Percentiles rank a stretch among this genome's conserved stretches.
Conservation (phyloP, 2,329 filamentous ascomycete genomes). For the Aspergillus sojae region DNA sequence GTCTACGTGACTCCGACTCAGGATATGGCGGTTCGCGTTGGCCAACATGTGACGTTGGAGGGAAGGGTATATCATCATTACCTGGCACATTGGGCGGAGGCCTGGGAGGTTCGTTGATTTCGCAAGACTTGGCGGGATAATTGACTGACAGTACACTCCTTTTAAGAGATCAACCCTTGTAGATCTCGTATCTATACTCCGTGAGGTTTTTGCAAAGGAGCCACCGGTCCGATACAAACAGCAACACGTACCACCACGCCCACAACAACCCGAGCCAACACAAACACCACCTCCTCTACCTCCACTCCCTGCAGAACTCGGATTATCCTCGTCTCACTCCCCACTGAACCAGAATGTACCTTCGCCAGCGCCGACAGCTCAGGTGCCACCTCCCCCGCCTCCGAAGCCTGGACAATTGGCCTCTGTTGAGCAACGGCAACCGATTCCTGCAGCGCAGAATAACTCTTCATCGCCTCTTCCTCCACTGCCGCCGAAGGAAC, state of each 20-base stretch:
- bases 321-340: constrained; percentile 40
- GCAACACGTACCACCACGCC: constrained; percentile 36
- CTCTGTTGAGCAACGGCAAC: constrained; percentile 18
- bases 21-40: constrained; percentile 85
- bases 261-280: constrained; percentile 34
- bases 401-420: constrained; percentile 38
- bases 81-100: constrained; percentile 82
- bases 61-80: constrained; percentile 96
- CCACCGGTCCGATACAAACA: constrained; percentile 83
- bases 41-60: constrained; percentile 92
- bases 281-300: constrained; percentile 67
- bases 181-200: constrained; percentile 79
- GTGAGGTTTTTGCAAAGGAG: constrained; percentile 90
- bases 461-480: constrained; percentile 37
- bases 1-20: constrained; percentile 86
- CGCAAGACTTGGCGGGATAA: too few species aligned
- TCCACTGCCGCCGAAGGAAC: constrained; percentile 42
- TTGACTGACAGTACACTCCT: neutral
- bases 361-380: constrained; percentile 18
- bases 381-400: constrained; percentile 38
- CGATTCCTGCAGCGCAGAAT: constrained; percentile 29
- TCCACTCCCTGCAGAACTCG: constrained; percentile 68
- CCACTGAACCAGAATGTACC: constrained; percentile 24
- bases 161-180: constrained; percentile 75
- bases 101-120: constrained; percentile 75